Conservation (phyloP, 192 early-diverging fungal genomes). For the Coemansia sp. region DNA sequence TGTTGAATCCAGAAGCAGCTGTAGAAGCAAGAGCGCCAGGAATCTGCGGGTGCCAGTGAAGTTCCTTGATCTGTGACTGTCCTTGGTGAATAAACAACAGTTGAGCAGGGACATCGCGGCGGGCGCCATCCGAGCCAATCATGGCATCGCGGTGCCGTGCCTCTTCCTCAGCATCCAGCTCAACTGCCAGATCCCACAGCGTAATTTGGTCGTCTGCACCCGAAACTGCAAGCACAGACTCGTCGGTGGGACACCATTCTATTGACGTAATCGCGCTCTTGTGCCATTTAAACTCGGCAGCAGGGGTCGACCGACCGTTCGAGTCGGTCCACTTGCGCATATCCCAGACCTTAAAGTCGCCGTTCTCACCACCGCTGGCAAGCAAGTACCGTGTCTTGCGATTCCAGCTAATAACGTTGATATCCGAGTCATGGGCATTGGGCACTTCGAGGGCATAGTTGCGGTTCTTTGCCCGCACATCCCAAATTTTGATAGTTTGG, state of each 20-base stretch:
- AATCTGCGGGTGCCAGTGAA: conserved; percentile 95
- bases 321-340: conserved; percentile 62
- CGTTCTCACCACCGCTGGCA: conserved; percentile 91
- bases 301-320: conserved; percentile 61
- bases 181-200: conserved; percentile 97
- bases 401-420: conserved; percentile 98
- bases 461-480: conserved; percentile 76
- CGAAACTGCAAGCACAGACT: conserved; percentile 84
- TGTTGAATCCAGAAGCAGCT: conserved; percentile 85
- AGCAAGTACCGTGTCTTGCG: conserved; percentile 80
- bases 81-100: conserved; percentile 94
- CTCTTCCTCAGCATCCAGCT: conserved; percentile 90
- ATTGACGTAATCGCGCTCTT: conserved; percentile 88
- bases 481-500: conserved; percentile 93
- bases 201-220: conserved; percentile 97
- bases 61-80: conserved; percentile 90
- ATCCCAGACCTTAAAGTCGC: conserved; percentile 96
- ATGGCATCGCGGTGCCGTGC: conserved; percentile 57
- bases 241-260: conserved; percentile 95
- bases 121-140: conserved; percentile 57
- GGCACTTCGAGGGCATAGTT: conserved; percentile 68
- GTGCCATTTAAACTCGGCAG: conserved; percentile 96
- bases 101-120: conserved; percentile 87
- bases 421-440: conserved; percentile 81
- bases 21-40: conserved; percentile 90